Conservation (phyloP, 2,329 filamentous ascomycete genomes). For the Paecilomyces variotii region DNA sequence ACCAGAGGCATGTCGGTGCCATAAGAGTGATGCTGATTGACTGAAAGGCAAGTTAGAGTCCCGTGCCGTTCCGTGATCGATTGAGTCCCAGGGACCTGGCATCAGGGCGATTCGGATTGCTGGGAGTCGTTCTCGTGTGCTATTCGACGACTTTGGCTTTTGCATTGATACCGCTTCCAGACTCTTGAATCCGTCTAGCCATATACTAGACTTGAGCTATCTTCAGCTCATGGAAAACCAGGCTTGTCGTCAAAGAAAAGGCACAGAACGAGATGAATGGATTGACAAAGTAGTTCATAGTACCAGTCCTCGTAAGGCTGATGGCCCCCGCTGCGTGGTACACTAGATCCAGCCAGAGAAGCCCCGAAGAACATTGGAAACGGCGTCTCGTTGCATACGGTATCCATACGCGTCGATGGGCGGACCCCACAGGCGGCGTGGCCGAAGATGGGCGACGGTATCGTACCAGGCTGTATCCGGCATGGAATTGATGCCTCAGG, state of each 20-base stretch:
- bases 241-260: not conserved
- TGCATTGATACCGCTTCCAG: not conserved
- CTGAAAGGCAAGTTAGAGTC: not conserved
- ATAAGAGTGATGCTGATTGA: not conserved
- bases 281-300: not conserved
- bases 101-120: not conserved
- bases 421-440: not conserved
- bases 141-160: not conserved
- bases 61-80: not conserved
- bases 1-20: not conserved
- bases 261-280: not conserved
- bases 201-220: not conserved
- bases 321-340: not conserved
- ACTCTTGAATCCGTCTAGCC: not conserved
- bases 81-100: not conserved
- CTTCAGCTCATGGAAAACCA: not conserved
- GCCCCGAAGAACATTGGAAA: not conserved
- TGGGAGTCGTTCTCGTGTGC: not conserved
- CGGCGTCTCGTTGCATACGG: not conserved
- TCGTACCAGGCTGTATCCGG: not conserved
- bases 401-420: not conserved
- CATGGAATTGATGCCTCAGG: not conserved
- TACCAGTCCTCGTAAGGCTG: not conserved
- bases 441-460: not conserved
- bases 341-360: not conserved